Base-by-base conservation (phyloP, 108 stramenopile species). In the Cyclotella choctawhatcheeana region DNA sequence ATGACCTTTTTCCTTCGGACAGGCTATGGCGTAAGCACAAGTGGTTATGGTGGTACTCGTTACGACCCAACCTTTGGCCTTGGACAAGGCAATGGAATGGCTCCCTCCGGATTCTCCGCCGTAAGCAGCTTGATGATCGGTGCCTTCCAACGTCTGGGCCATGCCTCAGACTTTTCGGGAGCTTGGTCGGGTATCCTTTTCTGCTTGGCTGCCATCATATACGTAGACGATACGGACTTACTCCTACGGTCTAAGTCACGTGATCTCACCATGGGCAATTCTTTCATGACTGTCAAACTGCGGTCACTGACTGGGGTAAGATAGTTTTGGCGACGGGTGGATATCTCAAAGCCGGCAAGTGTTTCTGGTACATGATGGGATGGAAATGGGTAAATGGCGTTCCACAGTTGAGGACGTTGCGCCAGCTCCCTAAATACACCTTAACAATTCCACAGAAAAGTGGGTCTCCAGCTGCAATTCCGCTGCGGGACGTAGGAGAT, bases 81-180 rank as follows among this genome's bases (percentile, higher is more conserved):
- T 18, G 58, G 59, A 0, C 70, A 71, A 18, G 70, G 70, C 14
- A 71, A 61, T 52, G 58, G 70, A 0, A n/a, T n/a, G n/a, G n/a
- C n/a, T n/a, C n/a, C n/a, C n/a, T n/a, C n/a, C n/a, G n/a, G n/a
- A n/a, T n/a, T n/a, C n/a, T n/a, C n/a, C n/a, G n/a, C n/a, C n/a
- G n/a, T n/a, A n/a, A n/a, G n/a, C n/a, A n/a, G n/a, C n/a, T n/a
- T n/a, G n/a, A n/a, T n/a, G n/a, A n/a, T n/a, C n/a, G n/a, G n/a
- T n/a, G n/a, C n/a, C n/a, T 64, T 62, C 20, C 30, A 24, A 0
- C 5, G 0, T 0, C 24, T 34, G 18, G 60, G 60, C 5, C 70
- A 71, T 71, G 70, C 48, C 5, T 30, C 26, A 17, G 7, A 35
- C 17, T 1, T 67, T 5, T 1, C 17, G 0, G 8, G 10, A 21